These are phyloP conservation scores for Fraxinus sp. DNA, from an alignment of 305 asterid genomes.

Conservation along the genomic window DNA sequence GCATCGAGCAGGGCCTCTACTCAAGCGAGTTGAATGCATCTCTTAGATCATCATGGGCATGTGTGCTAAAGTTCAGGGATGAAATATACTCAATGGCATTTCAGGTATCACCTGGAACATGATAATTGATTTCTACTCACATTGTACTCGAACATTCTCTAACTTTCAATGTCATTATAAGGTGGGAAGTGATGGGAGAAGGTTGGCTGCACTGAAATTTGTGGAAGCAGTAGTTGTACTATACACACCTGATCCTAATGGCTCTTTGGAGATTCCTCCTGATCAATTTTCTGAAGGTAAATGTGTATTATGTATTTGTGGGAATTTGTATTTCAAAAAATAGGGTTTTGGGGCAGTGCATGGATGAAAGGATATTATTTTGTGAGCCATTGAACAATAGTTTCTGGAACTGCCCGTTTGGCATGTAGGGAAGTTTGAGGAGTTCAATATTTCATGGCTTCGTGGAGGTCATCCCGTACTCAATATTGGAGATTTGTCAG, in stretches of 20 bases:
- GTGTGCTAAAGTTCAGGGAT: slow-evolving; percentile 69
- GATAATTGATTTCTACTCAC: slow-evolving; percentile 4
- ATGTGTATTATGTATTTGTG: not conserved
- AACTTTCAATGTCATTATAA: slow-evolving; percentile 33
- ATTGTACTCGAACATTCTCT: slow-evolving; percentile 25
- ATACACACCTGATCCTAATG: slow-evolving; percentile 92
- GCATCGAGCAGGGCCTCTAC: slow-evolving; percentile 55
- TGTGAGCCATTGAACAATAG: not conserved
- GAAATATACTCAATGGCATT: slow-evolving; percentile 84
- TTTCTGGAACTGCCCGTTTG: slow-evolving; percentile 16
- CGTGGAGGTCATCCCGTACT: slow-evolving; percentile 95
- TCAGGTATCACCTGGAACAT: slow-evolving; percentile 47
- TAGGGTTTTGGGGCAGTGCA: slow-evolving; percentile 8
- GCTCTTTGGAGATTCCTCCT: slow-evolving; percentile 73
- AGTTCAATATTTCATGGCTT: slow-evolving; percentile 86
- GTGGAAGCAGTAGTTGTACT: slow-evolving; percentile 81
- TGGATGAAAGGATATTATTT: slow-evolving; percentile 4
- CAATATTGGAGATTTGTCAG: slow-evolving; percentile 78
- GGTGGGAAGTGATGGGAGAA: slow-evolving; percentile 88
- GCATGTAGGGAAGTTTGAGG: slow-evolving; percentile 58
- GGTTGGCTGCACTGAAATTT: slow-evolving; percentile 87
- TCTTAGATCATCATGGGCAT: slow-evolving; percentile 72
- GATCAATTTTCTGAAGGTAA: slow-evolving; percentile 68
- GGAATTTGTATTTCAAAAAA: not conserved
- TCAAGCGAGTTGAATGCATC: slow-evolving; percentile 64